These are phyloP conservation scores for Mortierella sp. DNA, from an alignment of 371 early-diverging fungal species.

Conservation along the genomic window DNA sequence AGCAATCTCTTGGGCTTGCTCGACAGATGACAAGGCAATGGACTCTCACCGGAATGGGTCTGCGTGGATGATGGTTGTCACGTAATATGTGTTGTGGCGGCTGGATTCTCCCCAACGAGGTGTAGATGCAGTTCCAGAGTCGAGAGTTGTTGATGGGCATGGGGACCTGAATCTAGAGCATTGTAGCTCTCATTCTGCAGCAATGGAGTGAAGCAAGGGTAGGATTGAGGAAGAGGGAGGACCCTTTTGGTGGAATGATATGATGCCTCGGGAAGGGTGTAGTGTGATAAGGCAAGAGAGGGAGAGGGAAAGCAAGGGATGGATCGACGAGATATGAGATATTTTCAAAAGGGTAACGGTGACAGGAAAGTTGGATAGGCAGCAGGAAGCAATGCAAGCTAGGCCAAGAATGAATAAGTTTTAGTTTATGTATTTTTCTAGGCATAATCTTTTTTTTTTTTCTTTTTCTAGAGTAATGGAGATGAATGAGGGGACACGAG, in stretches of 20 bases:
- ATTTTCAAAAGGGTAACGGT: background rate
- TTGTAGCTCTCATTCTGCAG: slow-evolving; percentile 2
- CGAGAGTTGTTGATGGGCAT: background rate
- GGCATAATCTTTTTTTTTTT: background rate
- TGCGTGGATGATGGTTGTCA: too few species aligned
- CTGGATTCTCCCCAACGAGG: background rate
- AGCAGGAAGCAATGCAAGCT: background rate
- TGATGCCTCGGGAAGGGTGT: too few species aligned
- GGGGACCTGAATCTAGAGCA: background rate
- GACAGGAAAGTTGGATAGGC: background rate
- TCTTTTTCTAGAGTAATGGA: background rate
- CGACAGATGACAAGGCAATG: too few species aligned
- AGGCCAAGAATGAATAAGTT: background rate
- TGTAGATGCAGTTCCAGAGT: background rate
- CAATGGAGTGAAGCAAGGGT: background rate
- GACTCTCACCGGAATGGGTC: too few species aligned
- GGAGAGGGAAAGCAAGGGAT: background rate
- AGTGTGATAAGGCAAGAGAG: background rate
- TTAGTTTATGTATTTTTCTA: background rate
- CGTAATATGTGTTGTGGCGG: too few species aligned
- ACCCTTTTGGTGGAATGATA: background rate
- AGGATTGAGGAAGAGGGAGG: background rate
- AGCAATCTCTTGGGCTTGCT: too few species aligned
- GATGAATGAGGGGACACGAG: background rate
- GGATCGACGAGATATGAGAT: background rate